Evolutionary conservation across 768 basidiomycete genomes (phyloP), one percentile per base, ranked within the genome.

Genomic region (Naganishia kalamii): DNA sequence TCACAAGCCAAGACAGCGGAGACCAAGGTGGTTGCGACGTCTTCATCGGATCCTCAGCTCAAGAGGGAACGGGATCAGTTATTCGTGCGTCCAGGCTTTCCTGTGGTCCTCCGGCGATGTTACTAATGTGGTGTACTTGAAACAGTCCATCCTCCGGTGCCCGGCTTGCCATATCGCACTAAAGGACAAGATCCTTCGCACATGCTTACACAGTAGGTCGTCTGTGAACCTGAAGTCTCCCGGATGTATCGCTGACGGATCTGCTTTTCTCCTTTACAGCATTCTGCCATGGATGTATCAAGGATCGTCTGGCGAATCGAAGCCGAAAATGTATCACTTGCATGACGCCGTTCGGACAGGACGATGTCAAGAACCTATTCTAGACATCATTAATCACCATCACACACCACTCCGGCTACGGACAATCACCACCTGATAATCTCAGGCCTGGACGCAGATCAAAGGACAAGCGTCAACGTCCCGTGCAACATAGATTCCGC

Each of bases 341-440:
- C 32, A 67, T 67, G 66, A 59, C 47, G 21, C 66, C 66, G 13
- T 61, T 67, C 30, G 59, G 61, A 17, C 49, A 67, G 48, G 62
- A 61, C 66, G 66, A 67, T 40, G 54, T 67, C 25, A 67, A 67
- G 43, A 57, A 57, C n/a, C 50, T 67, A 32, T 67, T 67, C 66
- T 67, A 57, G 21, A 33, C 37, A n/a, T n/a, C n/a, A n/a, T n/a
- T n/a, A n/a, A n/a, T n/a, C n/a, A n/a, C n/a, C n/a, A n/a, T n/a
- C n/a, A n/a, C n/a, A n/a, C n/a, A n/a, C n/a, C n/a, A n/a, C n/a
- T n/a, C n/a, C n/a, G n/a, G n/a, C n/a, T n/a, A n/a, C n/a, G n/a
- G n/a, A n/a, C n/a, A n/a, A n/a, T n/a, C n/a, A n/a, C n/a, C n/a
- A n/a, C n/a, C n/a, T n/a, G n/a, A n/a, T n/a, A n/a, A n/a, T n/a